Evolutionary conservation across 2,329 filamentous ascomycete genomes (phyloP).

Genomic region (Nemania serpens): DNA sequence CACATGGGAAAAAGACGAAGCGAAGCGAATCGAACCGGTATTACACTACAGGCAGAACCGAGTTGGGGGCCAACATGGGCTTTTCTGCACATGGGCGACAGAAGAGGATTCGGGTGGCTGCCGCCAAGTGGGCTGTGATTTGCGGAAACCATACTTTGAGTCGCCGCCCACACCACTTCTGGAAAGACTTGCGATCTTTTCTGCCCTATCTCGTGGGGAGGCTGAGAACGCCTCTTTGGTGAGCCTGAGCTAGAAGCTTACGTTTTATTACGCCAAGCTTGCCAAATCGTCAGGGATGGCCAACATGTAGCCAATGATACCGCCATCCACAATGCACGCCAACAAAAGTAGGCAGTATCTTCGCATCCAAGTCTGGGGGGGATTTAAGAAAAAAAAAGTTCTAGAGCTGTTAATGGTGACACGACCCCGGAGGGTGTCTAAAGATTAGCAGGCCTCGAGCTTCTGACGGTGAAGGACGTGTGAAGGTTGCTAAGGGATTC

Average conservation of each 20-base stretch:
- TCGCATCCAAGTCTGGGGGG: not conserved
- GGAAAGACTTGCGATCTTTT: not conserved
- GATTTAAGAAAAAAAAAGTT: not conserved
- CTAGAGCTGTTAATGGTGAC: not conserved
- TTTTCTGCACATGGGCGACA: not conserved
- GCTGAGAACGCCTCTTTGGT: not conserved
- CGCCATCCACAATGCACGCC: not conserved
- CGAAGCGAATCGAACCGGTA: not conserved
- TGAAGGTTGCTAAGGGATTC: not conserved
- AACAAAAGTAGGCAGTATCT: slow-evolving; percentile 3
- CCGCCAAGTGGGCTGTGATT: slow-evolving; percentile 1
- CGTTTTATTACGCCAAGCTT: not conserved
- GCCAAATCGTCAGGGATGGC: not conserved
- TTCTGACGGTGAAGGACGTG: not conserved
- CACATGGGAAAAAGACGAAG: not conserved
- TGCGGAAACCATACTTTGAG: not conserved
- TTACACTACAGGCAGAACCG: not conserved
- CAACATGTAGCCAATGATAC: slow-evolving; percentile 8
- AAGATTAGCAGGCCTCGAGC: not conserved
- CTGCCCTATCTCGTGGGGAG: not conserved
- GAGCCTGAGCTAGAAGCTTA: not conserved
- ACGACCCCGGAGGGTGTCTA: not conserved
- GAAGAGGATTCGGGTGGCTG: not conserved
- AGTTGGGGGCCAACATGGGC: not conserved
- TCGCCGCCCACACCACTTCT: not conserved